Evolutionary conservation across 331 rosid species (phyloP), one percentile per base, ranked within the genome.

Genomic region (Arachis monticola): DNA sequence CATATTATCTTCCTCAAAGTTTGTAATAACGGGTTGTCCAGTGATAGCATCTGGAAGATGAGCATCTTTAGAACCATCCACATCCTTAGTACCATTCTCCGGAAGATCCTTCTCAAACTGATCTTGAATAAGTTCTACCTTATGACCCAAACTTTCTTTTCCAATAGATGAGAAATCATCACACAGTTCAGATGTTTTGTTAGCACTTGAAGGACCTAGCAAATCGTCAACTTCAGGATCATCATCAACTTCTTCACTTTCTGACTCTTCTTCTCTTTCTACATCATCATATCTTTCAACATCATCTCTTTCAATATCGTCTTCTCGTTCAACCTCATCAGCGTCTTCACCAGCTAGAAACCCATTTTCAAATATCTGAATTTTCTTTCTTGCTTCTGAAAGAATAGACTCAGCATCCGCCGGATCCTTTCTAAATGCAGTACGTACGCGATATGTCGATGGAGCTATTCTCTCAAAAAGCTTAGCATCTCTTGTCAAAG

Each of bases 391-490:
- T 38, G 98, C 98, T 50, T 81, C 88, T 14, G 93, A 87, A 72
- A 93, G 97, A 72, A 93, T 89, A 47, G 84, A 89, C 78, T 91
- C 98, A 5, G 97, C 93, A 77, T 93, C 96, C 41, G 81, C 79
- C 1, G 98, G 97, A 76, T 93, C 91, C 84, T 93, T 93, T 79
- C 96, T 82, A 67, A 84, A 93, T 73, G 98, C 92, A 77, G 90
- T 56, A 69, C 96, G 93, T 17, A 93, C 90, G 22, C 98, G 88
- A 82, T 93, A 93, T 63, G 98, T 93, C 75, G 98, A 93, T 52
- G 98, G 97, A 64, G 98, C 98, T 69, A 91, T 88, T 78, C 98
- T 91, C 85, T 17, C 97, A 61, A 93, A 93, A 75, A 93, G 98
- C 83, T 93, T 93, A 72, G 90, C 78, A 82, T 93, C 98, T 87